These are phyloP conservation scores for Ophidiomyces ophidiicola DNA, from an alignment of 2,329 filamentous ascomycete species.

Conservation along the genomic window DNA sequence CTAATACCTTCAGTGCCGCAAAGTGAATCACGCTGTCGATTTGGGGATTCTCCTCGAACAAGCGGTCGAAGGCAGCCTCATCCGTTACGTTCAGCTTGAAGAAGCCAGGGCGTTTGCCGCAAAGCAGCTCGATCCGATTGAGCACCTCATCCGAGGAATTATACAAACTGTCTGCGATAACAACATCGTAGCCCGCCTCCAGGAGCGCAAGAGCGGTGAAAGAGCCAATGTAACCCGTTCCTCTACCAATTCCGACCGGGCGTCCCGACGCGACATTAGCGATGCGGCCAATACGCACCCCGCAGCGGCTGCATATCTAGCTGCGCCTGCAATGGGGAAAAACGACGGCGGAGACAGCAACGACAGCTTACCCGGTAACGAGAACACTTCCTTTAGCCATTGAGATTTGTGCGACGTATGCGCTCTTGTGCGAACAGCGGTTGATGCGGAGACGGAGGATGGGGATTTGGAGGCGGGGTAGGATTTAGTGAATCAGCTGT, in stretches of 20 bases:
- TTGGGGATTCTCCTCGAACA: constrained; percentile 78
- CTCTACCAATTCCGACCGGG: constrained; percentile 45
- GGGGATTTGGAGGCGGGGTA: too few relatives aligned
- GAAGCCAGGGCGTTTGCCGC: constrained; percentile 74
- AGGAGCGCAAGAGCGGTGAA: constrained; percentile 90
- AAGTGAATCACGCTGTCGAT: constrained; percentile 99
- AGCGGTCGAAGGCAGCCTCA: constrained; percentile 66
- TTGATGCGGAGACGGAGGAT: too few relatives aligned
- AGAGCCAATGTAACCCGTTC: constrained; percentile 97
- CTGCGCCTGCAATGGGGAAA: too few relatives aligned
- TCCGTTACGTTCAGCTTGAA: constrained; percentile 81
- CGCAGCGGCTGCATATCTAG: constrained; percentile 16
- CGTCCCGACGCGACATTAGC: constrained; percentile 7
- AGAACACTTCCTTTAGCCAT: constrained; percentile 83
- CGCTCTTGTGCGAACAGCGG: not conserved
- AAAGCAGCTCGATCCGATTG: constrained; percentile 89
- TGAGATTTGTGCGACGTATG: constrained; percentile 14
- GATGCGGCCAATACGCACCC: constrained; percentile 17
- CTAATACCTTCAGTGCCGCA: constrained; percentile 74
- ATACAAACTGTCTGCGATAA: constrained; percentile 93
- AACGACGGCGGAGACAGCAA: constrained; percentile 6
- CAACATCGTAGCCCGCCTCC: constrained; percentile 87
- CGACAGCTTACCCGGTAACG: constrained; percentile 61
- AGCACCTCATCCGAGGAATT: constrained; percentile 87
- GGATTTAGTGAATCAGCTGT: too few relatives aligned